phyloP scores from a whole-genome alignment of 768 basidiomycete species.

The Pleurotus ostreatus region DNA sequence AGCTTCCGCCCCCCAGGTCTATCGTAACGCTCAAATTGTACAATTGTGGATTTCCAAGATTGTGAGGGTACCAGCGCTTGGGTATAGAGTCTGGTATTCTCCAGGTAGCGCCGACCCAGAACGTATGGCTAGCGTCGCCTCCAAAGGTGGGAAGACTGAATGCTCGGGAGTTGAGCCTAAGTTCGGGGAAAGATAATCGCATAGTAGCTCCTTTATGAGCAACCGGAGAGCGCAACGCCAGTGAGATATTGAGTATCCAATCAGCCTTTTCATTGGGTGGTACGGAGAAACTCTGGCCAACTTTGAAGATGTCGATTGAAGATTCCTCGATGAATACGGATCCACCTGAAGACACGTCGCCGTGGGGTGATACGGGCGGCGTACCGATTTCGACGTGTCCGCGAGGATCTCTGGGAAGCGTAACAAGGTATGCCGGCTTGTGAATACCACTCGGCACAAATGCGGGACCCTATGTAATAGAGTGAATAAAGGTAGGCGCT shows the following conservation, averaged over 20 bases:
- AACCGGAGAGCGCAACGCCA: constrained; percentile 41
- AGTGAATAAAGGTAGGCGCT: background rate
- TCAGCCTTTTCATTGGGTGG: constrained; percentile 43
- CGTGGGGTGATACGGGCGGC: background rate
- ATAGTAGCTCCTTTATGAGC: constrained; percentile 30
- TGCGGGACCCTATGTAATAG: constrained; percentile 41
- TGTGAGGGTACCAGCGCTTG: constrained; percentile 51
- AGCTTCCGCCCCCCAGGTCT: constrained; percentile 16
- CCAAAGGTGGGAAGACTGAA: constrained; percentile 23
- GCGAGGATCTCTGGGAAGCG: constrained; percentile 18
- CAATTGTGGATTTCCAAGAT: constrained; percentile 50
- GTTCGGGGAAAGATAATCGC: constrained; percentile 43
- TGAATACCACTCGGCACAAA: constrained; percentile 53
- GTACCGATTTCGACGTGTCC: background rate
- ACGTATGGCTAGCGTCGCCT: constrained; percentile 21
- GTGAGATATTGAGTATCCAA: constrained; percentile 53
- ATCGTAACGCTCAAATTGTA: constrained; percentile 48
- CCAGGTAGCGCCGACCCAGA: constrained; percentile 41
- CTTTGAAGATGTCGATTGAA: constrained; percentile 52
- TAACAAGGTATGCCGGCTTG: constrained; percentile 52
- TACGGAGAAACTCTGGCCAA: constrained; percentile 41
- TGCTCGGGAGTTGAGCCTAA: constrained; percentile 33
- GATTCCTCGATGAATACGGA: constrained; percentile 46
- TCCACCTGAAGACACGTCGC: constrained; percentile 12
- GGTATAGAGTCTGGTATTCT: constrained; percentile 40